A percentile compares a stretch with the other conserved stretches of the same genome.
phyloP scores from a whole-genome alignment of 345 rosid genomes.

The thale cress (Arabidopsis thaliana) region TAIR10.1 NC_003076.8:194501-195000 shows the following conservation, averaged over 20 bases:
- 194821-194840: no score
- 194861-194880: no score
- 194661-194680: conserved; percentile 2
- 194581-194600: conserved; percentile 1
- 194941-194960: neutral
- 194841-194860: no score
- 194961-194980: neutral
- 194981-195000: conserved; percentile 27
- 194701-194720: neutral
- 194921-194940: neutral
- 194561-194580: conserved; percentile 14
- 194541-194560: conserved; percentile 15
- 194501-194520: conserved; percentile 11
- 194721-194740: neutral
- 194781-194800: no score
- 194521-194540: neutral
- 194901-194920: neutral
- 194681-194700: conserved; percentile 17
- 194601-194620: conserved; percentile 8
- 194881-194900: no score
- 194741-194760: no score
- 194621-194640: neutral
- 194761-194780: no score
- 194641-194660: neutral
- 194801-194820: no score